Conservation (phyloP, 805 yeast genomes). For the Candida coquimbonensis region DNA sequence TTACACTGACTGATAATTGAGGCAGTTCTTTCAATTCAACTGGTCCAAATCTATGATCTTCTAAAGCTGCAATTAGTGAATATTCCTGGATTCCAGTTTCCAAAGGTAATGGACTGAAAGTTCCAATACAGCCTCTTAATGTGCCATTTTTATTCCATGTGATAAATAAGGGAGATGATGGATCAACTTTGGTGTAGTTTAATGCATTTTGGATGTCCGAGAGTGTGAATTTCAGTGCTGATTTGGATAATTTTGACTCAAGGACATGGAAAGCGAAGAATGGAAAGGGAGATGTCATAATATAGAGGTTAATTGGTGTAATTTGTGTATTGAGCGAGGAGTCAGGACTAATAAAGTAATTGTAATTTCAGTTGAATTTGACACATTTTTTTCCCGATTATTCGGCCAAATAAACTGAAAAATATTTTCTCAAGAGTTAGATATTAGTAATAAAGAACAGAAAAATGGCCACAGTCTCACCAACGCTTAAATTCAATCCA, state of each 20-base stretch:
- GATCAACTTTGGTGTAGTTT: constrained; percentile 2
- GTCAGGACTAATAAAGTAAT: no score
- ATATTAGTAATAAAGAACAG: no score
- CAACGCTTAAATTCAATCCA: constrained; percentile 33
- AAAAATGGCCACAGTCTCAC: constrained; percentile 25
- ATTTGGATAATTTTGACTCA: constrained; percentile 4
- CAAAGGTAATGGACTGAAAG: constrained; percentile 53
- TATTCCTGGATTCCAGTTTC: constrained; percentile 55
- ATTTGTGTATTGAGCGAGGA: no score
- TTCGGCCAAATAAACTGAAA: neutral
- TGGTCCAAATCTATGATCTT: constrained; percentile 74
- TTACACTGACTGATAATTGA: constrained; percentile 41
- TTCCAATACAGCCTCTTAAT: constrained; percentile 91
- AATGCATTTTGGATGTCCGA: constrained; percentile 12
- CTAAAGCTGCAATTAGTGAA: constrained; percentile 62
- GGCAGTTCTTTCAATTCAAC: constrained; percentile 50
- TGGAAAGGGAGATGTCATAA: constrained; percentile 12
- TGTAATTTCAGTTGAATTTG: neutral
- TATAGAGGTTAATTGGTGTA: neutral
- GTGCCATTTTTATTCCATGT: constrained; percentile 59
- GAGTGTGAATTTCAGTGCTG: constrained; percentile 5
- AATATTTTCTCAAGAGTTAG: no score
- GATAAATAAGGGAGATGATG: constrained; percentile 62
- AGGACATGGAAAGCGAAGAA: constrained; percentile 27
- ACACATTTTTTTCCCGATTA: neutral